Conservation (phyloP, 2,329 filamentous ascomycete species). For the Fusarium miscanthi region DNA sequence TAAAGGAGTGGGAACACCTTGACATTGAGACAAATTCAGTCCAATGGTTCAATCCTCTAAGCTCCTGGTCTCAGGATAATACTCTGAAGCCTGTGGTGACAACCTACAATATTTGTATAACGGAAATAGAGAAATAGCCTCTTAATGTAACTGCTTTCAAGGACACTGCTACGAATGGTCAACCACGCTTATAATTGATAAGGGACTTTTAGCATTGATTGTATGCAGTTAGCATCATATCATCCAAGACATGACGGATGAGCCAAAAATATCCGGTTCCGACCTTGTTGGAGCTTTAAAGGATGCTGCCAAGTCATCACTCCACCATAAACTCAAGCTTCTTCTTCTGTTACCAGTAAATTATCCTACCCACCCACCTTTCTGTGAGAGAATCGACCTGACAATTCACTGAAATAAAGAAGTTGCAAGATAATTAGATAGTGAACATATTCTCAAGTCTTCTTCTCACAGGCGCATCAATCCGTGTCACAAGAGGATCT, state of each 20-base stretch:
- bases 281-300: background rate
- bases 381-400: background rate
- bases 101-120: no score
- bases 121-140: background rate
- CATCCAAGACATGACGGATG: background rate
- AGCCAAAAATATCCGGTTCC: background rate
- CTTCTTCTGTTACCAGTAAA: background rate
- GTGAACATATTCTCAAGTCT: background rate
- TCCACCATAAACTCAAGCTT: background rate
- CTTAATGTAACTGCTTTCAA: background rate
- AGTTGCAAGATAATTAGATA: background rate
- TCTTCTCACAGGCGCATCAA: background rate
- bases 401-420: background rate
- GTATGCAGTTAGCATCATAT: no score
- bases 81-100: no score
- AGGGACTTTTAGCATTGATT: background rate
- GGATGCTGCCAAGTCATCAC: background rate
- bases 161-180: background rate
- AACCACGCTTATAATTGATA: background rate
- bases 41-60: no score
- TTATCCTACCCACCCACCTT: background rate
- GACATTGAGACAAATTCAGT: fast-evolving
- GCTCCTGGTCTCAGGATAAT: background rate
- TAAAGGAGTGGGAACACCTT: fast-evolving
- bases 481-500: background rate